These are phyloP conservation scores for Amanita rubescens DNA, from an alignment of 768 basidiomycete species.

Conservation along the genomic window DNA sequence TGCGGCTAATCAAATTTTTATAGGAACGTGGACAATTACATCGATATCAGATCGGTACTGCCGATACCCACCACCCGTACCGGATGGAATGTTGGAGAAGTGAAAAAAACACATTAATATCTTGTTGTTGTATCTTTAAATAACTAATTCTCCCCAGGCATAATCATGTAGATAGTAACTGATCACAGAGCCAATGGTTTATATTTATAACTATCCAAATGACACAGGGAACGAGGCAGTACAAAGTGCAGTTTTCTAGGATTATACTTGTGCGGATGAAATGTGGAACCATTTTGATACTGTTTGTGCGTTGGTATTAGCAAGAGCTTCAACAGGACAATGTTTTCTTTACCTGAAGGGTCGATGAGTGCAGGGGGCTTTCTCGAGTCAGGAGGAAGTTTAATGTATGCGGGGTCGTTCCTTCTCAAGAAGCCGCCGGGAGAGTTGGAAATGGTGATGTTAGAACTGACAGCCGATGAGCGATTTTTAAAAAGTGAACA, in stretches of 20 bases:
- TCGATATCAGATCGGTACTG: conserved; percentile 88
- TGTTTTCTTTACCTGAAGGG: conserved; percentile 61
- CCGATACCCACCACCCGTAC: conserved; percentile 72
- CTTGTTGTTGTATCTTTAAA: not conserved
- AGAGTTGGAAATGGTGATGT: conserved; percentile 70
- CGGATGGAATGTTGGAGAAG: conserved; percentile 37
- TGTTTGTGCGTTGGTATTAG: conserved; percentile 18
- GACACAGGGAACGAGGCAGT: no score
- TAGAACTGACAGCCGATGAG: conserved; percentile 46
- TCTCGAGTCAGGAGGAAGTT: conserved; percentile 71
- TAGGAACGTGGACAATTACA: conserved; percentile 89
- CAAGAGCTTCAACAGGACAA: not conserved
- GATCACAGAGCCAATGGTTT: not conserved
- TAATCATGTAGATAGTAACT: not conserved
- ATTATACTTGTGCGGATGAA: conserved; percentile 74
- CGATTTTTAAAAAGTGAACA: not conserved
- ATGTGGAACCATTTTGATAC: conserved; percentile 96
- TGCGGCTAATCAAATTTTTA: conserved; percentile 1
- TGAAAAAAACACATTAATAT: conserved; percentile 3
- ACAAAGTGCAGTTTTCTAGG: not conserved
- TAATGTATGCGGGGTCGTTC: conserved; percentile 56
- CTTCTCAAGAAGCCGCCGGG: conserved; percentile 58
- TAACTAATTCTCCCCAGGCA: not conserved
- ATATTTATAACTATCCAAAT: conserved; percentile 3
- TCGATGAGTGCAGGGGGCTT: conserved; percentile 86